These are phyloP conservation scores for Lachnellula cervina DNA, from an alignment of 2,329 filamentous ascomycete species.

Conservation along the genomic window DNA sequence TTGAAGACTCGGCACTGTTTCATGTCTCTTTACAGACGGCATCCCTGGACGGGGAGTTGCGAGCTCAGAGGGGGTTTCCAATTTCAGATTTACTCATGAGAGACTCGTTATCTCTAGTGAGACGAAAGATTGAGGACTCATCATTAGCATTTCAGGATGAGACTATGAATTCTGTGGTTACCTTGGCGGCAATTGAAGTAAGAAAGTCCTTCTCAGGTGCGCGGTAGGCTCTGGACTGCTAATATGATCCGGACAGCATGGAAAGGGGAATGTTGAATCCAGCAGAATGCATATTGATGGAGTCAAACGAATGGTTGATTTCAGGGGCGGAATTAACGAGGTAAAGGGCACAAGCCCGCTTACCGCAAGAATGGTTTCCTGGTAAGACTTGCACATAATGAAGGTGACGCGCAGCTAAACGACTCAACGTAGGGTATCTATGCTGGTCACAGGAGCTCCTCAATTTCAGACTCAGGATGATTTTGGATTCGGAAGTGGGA, in stretches of 20 bases:
- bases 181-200: constrained; percentile 53
- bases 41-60: constrained; percentile 49
- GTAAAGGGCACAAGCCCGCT: constrained; percentile 20
- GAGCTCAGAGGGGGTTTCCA: constrained; percentile 47
- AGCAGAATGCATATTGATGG: constrained; percentile 22
- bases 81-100: constrained; percentile 52
- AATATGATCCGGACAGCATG: constrained; percentile 8
- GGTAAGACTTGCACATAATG: constrained; percentile 11
- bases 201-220: constrained; percentile 34
- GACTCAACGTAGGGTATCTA: constrained; percentile 44
- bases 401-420: too few species aligned
- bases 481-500: constrained; percentile 42
- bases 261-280: constrained; percentile 17
- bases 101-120: constrained; percentile 49
- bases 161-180: constrained; percentile 54
- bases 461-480: constrained; percentile 51
- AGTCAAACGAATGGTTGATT: constrained; percentile 19
- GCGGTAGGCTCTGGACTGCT: constrained; percentile 42
- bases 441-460: constrained; percentile 48
- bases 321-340: constrained; percentile 18
- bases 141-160: constrained; percentile 47
- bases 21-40: constrained; percentile 56
- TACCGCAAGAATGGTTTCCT: constrained; percentile 24
- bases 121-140: constrained; percentile 44
- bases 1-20: constrained; percentile 52